Evolutionary conservation across 148 eudicot species (phyloP), one percentile per base, ranked within the genome.

Genomic region (Vaccinium vitisidaea): DNA sequence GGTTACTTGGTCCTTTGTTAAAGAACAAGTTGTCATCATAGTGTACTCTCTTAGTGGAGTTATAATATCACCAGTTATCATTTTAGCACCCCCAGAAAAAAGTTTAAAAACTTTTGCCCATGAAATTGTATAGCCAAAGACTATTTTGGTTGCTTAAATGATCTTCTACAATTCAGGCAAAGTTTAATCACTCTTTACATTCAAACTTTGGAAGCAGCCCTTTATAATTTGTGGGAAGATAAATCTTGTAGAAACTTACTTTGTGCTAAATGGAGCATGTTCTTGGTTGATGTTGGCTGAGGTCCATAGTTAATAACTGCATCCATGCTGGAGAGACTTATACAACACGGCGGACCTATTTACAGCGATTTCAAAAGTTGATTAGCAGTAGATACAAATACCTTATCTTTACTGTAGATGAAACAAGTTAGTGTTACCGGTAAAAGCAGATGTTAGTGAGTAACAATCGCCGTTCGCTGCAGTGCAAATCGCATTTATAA

Each of bases 251-350:
- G 52, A 74, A 75, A 82, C 98, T 73, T 93, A 94, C 98, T 92
- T 82, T 94, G 98, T 48, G 95, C 90, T 75, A 94, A 75, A 88
- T 94, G 98, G 85, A 94, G 88, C 92, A 94, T 88, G 90, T 94
- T 94, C 87, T 91, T 94, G 69, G 94, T 92, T 18, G 98, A 85
- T 18, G 95, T 94, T 25, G 95, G 86, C 81, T 93, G 93, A 83
- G 95, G 91, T 83, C 90, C 93, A 74, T 87, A 89, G 27, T 86
- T 84, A 15, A 87, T 84, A 88, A 90, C 85, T 25, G 59, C 56
- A 23, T 88, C 85, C 67, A 88, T 87, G 39, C 65, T 86, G 15
- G 95, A 88, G 43, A 89, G 80, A 85, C 90, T 92, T 80, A 94
- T 83, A 77, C 98, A 94, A 80, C 98, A 93, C 82, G 90, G 89